Conservation (phyloP, 306 rosid genomes). For the Boehmeria nivea region DNA sequence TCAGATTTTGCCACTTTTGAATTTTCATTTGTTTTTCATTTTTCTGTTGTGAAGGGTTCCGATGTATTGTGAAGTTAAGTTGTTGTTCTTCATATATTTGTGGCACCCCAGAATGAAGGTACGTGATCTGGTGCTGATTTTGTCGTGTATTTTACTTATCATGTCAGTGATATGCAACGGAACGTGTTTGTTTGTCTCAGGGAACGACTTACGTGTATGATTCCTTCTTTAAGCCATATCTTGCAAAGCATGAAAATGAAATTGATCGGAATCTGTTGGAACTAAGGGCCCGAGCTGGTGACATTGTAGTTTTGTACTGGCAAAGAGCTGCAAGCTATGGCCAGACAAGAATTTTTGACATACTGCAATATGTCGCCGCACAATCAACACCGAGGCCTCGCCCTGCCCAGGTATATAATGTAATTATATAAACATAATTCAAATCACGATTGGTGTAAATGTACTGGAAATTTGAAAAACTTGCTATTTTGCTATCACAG, state of each 20-base stretch:
- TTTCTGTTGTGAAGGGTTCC: constrained; percentile 66
- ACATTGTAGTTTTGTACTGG: constrained; percentile 54
- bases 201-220: constrained; percentile 80
- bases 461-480: too few species aligned
- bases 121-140: constrained; percentile 15
- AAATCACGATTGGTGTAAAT: too few species aligned
- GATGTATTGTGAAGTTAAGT: constrained; percentile 90
- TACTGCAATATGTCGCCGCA: constrained; percentile 73
- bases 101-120: constrained; percentile 94
- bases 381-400: constrained; percentile 65
- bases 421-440: too few species aligned
- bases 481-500: constrained; percentile 31
- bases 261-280: constrained; percentile 80
- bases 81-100: constrained; percentile 79
- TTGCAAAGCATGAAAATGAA: constrained; percentile 69
- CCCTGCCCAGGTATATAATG: constrained; percentile 54
- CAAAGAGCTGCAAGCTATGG: constrained; percentile 74
- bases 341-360: constrained; percentile 70
- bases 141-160: neutral
- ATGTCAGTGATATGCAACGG: constrained; percentile 1
- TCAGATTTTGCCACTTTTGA: too few species aligned
- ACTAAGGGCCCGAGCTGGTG: constrained; percentile 70
- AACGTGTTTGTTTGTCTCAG: constrained; percentile 28
- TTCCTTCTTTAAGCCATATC: constrained; percentile 82
- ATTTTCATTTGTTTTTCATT: constrained; percentile 1